Base-by-base conservation (phyloP, 192 early-diverging fungal genomes). In the Coemansia sp. region DNA sequence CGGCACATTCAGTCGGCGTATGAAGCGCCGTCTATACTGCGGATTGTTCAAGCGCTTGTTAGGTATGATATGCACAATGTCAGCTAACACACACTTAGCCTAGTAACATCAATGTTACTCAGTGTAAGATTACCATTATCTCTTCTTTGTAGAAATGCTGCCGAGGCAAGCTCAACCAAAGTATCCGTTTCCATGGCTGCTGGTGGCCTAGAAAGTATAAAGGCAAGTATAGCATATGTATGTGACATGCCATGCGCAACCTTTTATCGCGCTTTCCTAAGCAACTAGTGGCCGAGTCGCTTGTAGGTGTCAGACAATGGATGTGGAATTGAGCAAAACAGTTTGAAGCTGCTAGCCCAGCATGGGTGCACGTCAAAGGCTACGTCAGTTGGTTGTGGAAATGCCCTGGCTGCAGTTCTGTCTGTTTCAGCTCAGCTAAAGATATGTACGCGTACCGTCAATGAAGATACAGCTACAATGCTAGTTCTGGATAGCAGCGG, bases 11-110 rank as follows among this genome's bases (percentile, higher is more conserved):
- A 73, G 22, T 76, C 79, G 33, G 79, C 74, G 16, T 70, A 70
- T 40, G 74, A 76, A 33, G 59, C 70, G 33, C 68, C 71, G 5
- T 73, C 74, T 0, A 57, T 60, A 40, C 68, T 73, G 40, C 46
- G 65, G 33, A 70, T 76, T 31, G 79, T 81, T 13, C 79, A 81
- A 42, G 74, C 73, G 38, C 68, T 81, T 16, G 79, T 76, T 9
- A 64, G 63, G 74, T 62, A 63, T 62, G 41, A 31, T 31, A 7
- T 24, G 27, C 10, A 5, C 55, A 59, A 33, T 34, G 27, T 31
- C 11, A 12, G 18, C 5, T 3, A 10, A 11, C 1, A 12, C 15
- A 34, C 4, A 20, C 5, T 29, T 29, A 29, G 52, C 24, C 2
- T 29, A 10, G 24, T 15, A 18, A 4, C 3, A 31, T 2, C 34